Base-by-base conservation (phyloP, 257 asterid genomes). In the Solanum phureja region DNA sequence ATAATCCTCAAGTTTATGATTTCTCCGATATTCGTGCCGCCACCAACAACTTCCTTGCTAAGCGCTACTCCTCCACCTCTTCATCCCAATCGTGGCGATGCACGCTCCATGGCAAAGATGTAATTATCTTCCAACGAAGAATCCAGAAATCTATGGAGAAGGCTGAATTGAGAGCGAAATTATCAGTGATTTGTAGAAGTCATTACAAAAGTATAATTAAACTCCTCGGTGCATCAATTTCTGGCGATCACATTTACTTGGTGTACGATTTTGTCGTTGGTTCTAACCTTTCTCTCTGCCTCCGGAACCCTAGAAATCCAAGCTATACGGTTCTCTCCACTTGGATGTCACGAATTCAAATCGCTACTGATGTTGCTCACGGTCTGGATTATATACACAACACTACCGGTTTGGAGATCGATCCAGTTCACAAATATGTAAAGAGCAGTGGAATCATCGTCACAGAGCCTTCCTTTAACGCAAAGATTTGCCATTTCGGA, bases 61-160 rank as follows among this genome's bases (percentile, higher is more conserved):
- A 94, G 76, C 95, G 97, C 18, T 91, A 89, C 91, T 97, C 98
- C 49, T 90, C 99, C 66, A 46, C 94, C 40, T 94, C 98, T 52
- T 92, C 98, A 13, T 96, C 99, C 86, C 98, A 95, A 24, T 96
- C 98, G 21, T 97, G 99, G 99, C 98, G 98, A 7, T 93, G 98
- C 87, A 79, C 79, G 7, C 93, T 96, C 74, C 88, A 82, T 69
- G 96, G 97, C 87, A 93, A 92, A 75, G 96, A 94, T 86, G 97
- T 87, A 62, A 88, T 95, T 86, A 91, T 97, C 71, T 96, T 97
- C 92, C 99, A 94, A 92, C 88, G 99, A 37, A 96, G 91, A 86
- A 91, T 94, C 31, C 93, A 92, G 1, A 93, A 87, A 88, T 82
- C 93, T 2, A 88, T 93, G 83, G 89, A 94, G n/a, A 84, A 74